Evolutionary conservation across 75 land plant genomes (phyloP).

Genomic region (Cryptomeria japonica): DNA sequence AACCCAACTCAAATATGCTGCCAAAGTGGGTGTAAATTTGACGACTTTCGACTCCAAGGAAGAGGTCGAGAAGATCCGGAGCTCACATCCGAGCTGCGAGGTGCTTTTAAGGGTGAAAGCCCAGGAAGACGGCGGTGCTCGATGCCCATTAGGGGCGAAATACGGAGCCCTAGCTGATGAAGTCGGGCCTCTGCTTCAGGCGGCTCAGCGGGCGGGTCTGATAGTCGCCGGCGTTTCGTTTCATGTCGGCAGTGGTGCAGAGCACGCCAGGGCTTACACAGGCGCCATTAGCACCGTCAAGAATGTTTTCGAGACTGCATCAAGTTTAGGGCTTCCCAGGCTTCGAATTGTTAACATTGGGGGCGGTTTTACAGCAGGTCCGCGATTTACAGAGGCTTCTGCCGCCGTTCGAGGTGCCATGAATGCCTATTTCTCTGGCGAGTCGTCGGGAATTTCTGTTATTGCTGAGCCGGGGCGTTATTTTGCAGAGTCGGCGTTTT

Average conservation of each 20-base stretch:
- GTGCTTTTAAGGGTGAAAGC: constrained; percentile 21
- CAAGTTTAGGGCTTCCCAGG: constrained; percentile 23
- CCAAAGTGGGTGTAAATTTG: constrained; percentile 32
- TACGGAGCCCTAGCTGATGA: constrained; percentile 56
- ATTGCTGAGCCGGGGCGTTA: constrained; percentile 59
- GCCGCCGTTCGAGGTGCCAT: constrained; percentile 24
- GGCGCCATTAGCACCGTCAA: constrained; percentile 29
- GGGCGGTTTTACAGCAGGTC: constrained; percentile 37
- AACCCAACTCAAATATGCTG: constrained; percentile 42
- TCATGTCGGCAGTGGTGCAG: constrained; percentile 50
- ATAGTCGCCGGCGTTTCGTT: constrained; percentile 45
- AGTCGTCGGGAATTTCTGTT: constrained; percentile 15
- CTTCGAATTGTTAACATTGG: constrained; percentile 48
- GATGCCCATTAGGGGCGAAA: constrained; percentile 51
- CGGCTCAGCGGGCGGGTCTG: constrained; percentile 28
- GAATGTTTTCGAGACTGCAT: constrained; percentile 31
- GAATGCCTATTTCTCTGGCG: constrained; percentile 22
- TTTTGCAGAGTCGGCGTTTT: constrained; percentile 55
- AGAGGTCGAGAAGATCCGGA: constrained; percentile 40
- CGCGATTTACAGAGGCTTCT: constrained; percentile 30
- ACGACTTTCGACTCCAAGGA: constrained; percentile 53
- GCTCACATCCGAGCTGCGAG: constrained; percentile 26
- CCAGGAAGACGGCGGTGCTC: constrained; percentile 25
- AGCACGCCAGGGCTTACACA: constrained; percentile 15
- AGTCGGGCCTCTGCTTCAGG: constrained; percentile 34